Percentiles rank a stretch among this genome's conserved stretches.
Conservation (phyloP, 2,329 filamentous ascomycete genomes). For the Alternaria gaisen region DNA sequence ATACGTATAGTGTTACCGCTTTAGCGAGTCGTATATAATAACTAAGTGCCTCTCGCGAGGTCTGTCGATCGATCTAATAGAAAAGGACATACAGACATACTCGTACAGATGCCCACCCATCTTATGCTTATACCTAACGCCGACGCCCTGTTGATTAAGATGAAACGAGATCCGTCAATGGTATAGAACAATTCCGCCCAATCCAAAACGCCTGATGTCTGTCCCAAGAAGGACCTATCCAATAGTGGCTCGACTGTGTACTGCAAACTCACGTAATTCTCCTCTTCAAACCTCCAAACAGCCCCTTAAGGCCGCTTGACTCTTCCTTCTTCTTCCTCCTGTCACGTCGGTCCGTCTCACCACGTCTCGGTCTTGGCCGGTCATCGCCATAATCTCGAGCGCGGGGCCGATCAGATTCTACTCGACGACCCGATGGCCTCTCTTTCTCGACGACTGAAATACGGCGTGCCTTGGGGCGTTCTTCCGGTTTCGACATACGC, state of each 20-base stretch:
- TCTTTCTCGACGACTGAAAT: conserved; percentile 45
- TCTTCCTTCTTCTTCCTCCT: conserved; percentile 44
- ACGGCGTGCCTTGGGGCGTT: conserved; percentile 42
- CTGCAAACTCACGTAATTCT: conserved; percentile 30
- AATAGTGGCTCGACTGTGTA: neutral
- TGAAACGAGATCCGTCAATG: conserved; percentile 16
- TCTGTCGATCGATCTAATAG: conserved; percentile 5
- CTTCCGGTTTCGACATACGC: conserved; percentile 40
- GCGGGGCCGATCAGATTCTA: conserved; percentile 39
- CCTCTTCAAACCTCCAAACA: conserved; percentile 47
- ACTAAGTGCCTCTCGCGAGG: conserved; percentile 12
- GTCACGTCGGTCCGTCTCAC: conserved; percentile 36
- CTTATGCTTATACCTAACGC: conserved; percentile 9
- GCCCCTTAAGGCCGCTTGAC: conserved; percentile 38
- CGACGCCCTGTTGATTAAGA: conserved; percentile 1
- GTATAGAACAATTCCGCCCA: conserved; percentile 27
- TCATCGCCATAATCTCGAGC: conserved; percentile 38
- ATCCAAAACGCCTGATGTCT: conserved; percentile 20
- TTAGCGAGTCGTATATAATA: neutral
- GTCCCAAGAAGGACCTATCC: conserved; percentile 14
- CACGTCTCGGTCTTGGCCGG: conserved; percentile 30
- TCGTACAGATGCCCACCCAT: conserved; percentile 18
- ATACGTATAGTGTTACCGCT: neutral
- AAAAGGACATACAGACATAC: conserved; percentile 1
- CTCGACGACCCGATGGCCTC: conserved; percentile 37